Base-by-base conservation (phyloP, 495 filamentous ascomycete genomes). In the Hyphodiscus hymeniophilus region DNA sequence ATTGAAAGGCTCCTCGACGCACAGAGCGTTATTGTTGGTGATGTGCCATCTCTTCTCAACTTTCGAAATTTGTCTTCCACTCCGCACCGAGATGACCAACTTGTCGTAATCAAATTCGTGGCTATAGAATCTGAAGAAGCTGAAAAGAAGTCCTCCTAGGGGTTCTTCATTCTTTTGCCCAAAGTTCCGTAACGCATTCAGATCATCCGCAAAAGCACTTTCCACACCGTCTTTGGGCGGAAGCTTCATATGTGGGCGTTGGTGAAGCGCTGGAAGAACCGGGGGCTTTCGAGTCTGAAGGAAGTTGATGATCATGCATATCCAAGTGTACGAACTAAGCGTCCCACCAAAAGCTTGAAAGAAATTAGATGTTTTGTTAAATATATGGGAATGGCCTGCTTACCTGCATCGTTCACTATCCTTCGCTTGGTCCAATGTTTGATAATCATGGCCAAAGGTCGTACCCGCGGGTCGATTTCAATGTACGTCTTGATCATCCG, bases 261-360 rank as follows among this genome's bases (percentile, higher is more conserved):
- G 81, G 56, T 96, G 94, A 8, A 98, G 75, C 21, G 86, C 81
- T 6, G 92, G 92, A 17, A 98, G 67, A 35, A 98, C 76, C 0
- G 90, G 90, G 35, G 91, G 89, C 50, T 88, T 73, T 56, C 92
- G 79, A 24, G 86, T 84, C 65, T 98, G 92, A 26, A 98, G 74
- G 62, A 97, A 98, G 51, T 89, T 92, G 57, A 98, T 83, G 53
- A 97, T 95, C 77, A 97, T 80, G 69, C 92, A 97, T 62, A 95
- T 96, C 92, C 92, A 98, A n/a, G 92, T 95, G 60, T 98, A 98
- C 8, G 94, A 97, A 63, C 92, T 96, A 20, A 98, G 70, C 6
- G 92, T 98, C 35, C 89, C 94, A 47, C 94, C 92, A 57, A 90
- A 80, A 31, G 85, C 91, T 94, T 57, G 28, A 18, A 42, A 39